Evolutionary conservation across 306 rosid species (phyloP), one percentile per base, ranked within the genome.

Genomic region (Dalbergia cultrata): DNA sequence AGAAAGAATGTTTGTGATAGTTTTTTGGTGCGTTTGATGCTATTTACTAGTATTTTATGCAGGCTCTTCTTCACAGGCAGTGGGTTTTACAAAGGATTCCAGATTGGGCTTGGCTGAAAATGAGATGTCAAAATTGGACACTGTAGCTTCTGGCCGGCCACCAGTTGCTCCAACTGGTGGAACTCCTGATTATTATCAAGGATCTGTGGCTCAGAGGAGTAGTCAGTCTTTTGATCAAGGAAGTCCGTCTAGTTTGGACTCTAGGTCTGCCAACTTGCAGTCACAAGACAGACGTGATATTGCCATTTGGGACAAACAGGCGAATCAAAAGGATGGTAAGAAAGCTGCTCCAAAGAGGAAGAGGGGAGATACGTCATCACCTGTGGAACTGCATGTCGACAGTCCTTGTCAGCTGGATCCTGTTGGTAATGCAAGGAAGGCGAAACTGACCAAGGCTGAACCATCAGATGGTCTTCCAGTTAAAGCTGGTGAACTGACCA

Each of bases 181-280:
- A 57, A 90, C 90, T 19, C 92, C 88, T 72, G 99, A 93, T 47
- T 92, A 89, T 90, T 93, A 86, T 88, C 99, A 92, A 85, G 99
- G 97, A 68, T 82, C 97, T 77, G 86, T 90, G 58, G 88, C 95
- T 78, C 98, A 87, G 75, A 86, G 96, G 79, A 90, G 92, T 83
- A 80, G 87, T 81, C 98, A 90, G 77, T 92, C 97, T 81, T 90
- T 93, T 86, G 99, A 96, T 88, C 97, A 93, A 83, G 99, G 76
- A 86, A 96, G 99, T 85, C 99, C 99, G 1, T 90, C 97, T 81
- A 93, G 99, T 88, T 87, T 96, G 89, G 99, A 96, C 86, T 93
- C 99, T 67, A 96, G 97, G 92, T 93, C 99, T 85, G 97, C 94
- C 72, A 96, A 96, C 87, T 96, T 98, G 1, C 98, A 92, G 82